Base-by-base conservation (phyloP, 2,329 filamentous ascomycete genomes). In the Aspergillus ibericus region DNA sequence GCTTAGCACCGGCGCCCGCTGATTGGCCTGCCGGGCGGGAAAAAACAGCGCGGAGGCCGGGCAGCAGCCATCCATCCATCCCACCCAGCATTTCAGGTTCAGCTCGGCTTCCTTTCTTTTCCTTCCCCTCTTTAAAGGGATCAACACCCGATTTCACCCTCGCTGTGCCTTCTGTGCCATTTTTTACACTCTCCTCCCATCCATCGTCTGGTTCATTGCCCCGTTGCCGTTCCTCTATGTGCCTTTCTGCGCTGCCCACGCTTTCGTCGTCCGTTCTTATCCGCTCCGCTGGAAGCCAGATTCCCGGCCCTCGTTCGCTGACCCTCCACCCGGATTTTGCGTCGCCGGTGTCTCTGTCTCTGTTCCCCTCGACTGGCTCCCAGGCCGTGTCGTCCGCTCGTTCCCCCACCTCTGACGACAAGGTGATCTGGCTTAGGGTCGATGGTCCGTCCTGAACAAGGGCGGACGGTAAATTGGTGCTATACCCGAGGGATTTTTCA, bases 381-480 rank as follows among this genome's bases (percentile, higher is more conserved):
- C 59, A 48, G 20, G 55, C 60, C 32, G 52, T 60, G 46, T 42
- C 58, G 32, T 59, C 62, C 57, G 52, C 62, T 55, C 61, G 63
- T 66, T 61, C 64, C 54, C 60, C 62, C 53, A 66, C 59, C 56
- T 66, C 66, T 52, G 61, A 65, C 53, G 65, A 68, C 69, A 68
- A 72, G 63, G 72, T 77, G 72, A 67, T 74, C 67, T 80, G 79
- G 76, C 67, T 80, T 80, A 74, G 73, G 78, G 78, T 75, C 67
- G 68, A 71, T 66, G 73, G 78, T 81, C 79, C 78, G 79, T 80
- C 79, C 77, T 81, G 77, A 80, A 75, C 60, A 75, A 77, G 77
- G 78, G 75, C 78, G 79, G 79, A 81, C 78, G 77, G 77, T 80
- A 80, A 80, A 70, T 73, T 68, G 61, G 68, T 68, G 47, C 44